A percentile compares a stretch with the other conserved stretches of the same genome.
These are phyloP conservation scores for Aristolochia contorta DNA, from an alignment of 164 flowering plant species.

Conservation along the genomic window DNA sequence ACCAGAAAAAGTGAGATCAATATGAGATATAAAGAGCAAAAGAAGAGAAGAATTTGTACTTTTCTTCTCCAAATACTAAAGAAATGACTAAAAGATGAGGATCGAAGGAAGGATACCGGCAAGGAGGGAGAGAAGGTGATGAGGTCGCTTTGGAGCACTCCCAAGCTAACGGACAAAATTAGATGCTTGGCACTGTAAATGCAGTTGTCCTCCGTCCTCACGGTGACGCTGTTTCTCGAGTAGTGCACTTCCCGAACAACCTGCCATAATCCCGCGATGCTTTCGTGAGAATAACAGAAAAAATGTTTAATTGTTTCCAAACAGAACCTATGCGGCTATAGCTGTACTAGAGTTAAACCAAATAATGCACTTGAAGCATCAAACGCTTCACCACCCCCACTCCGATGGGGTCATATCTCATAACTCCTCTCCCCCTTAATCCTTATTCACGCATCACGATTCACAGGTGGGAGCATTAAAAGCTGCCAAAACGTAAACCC, in stretches of 20 bases:
- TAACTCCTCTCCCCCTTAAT: not conserved
- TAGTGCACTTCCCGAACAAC: slow-evolving; percentile 79
- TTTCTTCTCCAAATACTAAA: not conserved
- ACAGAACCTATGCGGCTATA: too few species aligned
- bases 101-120: slow-evolving; percentile 36
- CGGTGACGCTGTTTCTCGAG: slow-evolving; percentile 66
- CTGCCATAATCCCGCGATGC: slow-evolving; percentile 31
- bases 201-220: slow-evolving; percentile 76
- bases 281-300: too few species aligned
- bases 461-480: not conserved
- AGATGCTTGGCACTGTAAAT: slow-evolving; percentile 64
- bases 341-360: slow-evolving; percentile 19
- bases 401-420: not conserved
- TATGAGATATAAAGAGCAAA: not conserved
- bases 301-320: too few species aligned
- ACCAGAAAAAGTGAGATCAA: not conserved
- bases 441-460: not conserved
- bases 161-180: slow-evolving; percentile 80
- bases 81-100: not conserved
- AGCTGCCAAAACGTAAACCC: not conserved
- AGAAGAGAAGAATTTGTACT: not conserved
- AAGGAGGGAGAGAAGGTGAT: slow-evolving; percentile 68
- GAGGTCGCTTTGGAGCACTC: slow-evolving; percentile 85
- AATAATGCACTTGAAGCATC: slow-evolving; percentile 9
- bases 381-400: not conserved